These are phyloP conservation scores for Clonostachys sp. DNA, from an alignment of 2,329 filamentous ascomycete species.

Conservation along the genomic window DNA sequence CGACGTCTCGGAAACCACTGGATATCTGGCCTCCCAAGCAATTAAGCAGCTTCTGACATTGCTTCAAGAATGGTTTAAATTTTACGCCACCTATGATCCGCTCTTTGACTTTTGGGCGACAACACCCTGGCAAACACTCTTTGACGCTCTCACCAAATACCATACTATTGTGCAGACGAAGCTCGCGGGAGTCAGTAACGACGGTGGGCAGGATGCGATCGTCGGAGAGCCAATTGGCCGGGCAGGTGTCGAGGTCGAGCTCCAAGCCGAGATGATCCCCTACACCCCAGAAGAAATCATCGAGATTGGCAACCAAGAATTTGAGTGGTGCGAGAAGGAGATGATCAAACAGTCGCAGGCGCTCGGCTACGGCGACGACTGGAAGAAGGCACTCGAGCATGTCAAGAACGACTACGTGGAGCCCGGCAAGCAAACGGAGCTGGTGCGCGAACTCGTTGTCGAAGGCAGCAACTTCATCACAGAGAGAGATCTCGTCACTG, in stretches of 20 bases:
- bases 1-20: slow-evolving; percentile 30
- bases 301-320: slow-evolving; percentile 42
- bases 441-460: slow-evolving; percentile 44
- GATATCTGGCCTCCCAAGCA: slow-evolving; percentile 39
- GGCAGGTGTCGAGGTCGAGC: slow-evolving; percentile 42
- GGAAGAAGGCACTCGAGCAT: slow-evolving; percentile 48
- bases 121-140: slow-evolving; percentile 33
- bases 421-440: slow-evolving; percentile 45
- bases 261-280: slow-evolving; percentile 52
- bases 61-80: slow-evolving; percentile 40
- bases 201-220: slow-evolving; percentile 41
- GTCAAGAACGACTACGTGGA: slow-evolving; percentile 51
- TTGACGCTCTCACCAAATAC: slow-evolving; percentile 25
- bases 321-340: slow-evolving; percentile 49
- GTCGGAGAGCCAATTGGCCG: slow-evolving; percentile 53
- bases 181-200: slow-evolving; percentile 36
- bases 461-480: slow-evolving; percentile 50
- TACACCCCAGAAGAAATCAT: slow-evolving; percentile 54
- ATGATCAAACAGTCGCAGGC: slow-evolving; percentile 44
- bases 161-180: slow-evolving; percentile 28
- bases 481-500: slow-evolving; percentile 47
- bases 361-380: slow-evolving; percentile 41
- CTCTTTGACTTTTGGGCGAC: slow-evolving; percentile 52
- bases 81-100: slow-evolving; percentile 52
- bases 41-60: slow-evolving; percentile 30